Evolutionary conservation across 768 basidiomycete species (phyloP).

Genomic region (Termitomyces sp.): DNA sequence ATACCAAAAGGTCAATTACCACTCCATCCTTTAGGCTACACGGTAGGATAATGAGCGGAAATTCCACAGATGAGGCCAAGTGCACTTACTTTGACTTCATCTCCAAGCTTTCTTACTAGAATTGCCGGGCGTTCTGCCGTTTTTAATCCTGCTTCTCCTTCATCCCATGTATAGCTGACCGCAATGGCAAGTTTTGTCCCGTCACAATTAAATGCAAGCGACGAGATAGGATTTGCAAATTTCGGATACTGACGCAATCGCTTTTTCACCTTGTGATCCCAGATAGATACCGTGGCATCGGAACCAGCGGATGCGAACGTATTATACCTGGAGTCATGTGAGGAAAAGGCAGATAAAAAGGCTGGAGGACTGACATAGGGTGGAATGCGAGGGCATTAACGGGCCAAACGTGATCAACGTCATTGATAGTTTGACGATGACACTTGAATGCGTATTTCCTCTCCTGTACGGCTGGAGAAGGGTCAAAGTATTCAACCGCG

Average conservation of each 20-base stretch:
- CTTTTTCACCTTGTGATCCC: constrained; percentile 98
- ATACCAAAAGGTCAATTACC: constrained; percentile 6
- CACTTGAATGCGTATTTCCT: constrained; percentile 96
- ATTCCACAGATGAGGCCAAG: neutral
- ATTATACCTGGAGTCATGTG: constrained; percentile 54
- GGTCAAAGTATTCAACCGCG: constrained; percentile 95
- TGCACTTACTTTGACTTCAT: constrained; percentile 64
- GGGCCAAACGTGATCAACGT: constrained; percentile 94
- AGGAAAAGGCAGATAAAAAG: neutral
- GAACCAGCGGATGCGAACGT: constrained; percentile 96
- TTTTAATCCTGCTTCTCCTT: constrained; percentile 70
- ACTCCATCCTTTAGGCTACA: constrained; percentile 16
- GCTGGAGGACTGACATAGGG: constrained; percentile 50
- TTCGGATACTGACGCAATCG: constrained; percentile 87
- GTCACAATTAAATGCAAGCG: constrained; percentile 78
- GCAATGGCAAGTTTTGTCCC: constrained; percentile 82
- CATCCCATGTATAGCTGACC: constrained; percentile 87
- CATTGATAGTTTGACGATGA: constrained; percentile 85
- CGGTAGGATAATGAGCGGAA: neutral
- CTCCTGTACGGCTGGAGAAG: constrained; percentile 68
- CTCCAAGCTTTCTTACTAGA: constrained; percentile 59
- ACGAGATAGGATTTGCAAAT: constrained; percentile 69
- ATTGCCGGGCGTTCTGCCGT: constrained; percentile 58
- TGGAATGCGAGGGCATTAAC: constrained; percentile 96
- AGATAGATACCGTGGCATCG: constrained; percentile 90